Evolutionary conservation across 2,329 filamentous ascomycete species (phyloP).

Genomic region (Neopestalotiopsis rosae): DNA sequence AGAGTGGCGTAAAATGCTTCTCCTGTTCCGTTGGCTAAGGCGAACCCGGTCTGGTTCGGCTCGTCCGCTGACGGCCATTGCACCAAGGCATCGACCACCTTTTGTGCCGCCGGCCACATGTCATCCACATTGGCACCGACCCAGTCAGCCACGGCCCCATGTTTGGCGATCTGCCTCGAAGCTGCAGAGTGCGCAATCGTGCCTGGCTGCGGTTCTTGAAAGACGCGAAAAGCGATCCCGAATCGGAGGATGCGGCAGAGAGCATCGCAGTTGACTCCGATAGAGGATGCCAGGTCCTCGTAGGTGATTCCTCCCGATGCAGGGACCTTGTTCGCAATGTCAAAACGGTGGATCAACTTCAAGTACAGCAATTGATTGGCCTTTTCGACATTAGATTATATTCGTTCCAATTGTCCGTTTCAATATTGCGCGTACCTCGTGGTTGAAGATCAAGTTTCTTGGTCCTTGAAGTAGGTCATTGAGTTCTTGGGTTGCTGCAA

Average conservation of each 20-base stretch:
- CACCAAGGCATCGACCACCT: not conserved
- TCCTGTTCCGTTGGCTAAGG: not conserved
- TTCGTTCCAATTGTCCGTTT: not conserved
- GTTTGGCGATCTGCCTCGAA: constrained; percentile 10
- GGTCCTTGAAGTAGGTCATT: not conserved
- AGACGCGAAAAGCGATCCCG: not conserved
- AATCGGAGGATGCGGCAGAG: not conserved
- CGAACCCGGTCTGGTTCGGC: not conserved
- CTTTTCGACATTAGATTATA: not conserved
- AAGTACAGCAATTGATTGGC: not conserved
- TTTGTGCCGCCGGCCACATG: constrained; percentile 20
- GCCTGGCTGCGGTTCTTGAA: not conserved
- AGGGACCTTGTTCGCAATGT: not conserved
- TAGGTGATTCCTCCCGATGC: not conserved
- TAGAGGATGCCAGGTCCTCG: not conserved
- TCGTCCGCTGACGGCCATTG: not conserved
- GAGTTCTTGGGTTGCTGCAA: not conserved
- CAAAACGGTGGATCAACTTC: not conserved
- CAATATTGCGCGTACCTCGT: not conserved
- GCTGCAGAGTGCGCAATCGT: not conserved
- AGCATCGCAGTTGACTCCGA: not conserved
- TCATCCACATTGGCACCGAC: constrained; percentile 21
- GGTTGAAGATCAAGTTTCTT: not conserved
- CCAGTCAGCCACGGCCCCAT: constrained; percentile 18
- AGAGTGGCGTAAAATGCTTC: not conserved